phyloP scores from a whole-genome alignment of 495 filamentous ascomycete species.

The Halenospora varia region DNA sequence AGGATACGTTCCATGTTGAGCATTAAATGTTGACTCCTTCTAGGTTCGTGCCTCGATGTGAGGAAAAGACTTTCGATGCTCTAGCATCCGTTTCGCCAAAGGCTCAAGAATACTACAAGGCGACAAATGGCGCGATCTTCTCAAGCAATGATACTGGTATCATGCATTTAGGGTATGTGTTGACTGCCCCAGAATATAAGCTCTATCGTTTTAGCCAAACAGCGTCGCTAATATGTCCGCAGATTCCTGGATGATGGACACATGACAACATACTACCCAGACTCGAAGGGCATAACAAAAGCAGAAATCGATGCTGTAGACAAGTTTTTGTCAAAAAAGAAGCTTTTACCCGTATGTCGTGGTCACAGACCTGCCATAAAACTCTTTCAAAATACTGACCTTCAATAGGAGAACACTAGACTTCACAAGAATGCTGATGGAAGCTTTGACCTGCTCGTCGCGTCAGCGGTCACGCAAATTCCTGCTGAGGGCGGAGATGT shows the following conservation, averaged over 20 bases:
- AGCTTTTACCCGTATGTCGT: conserved; percentile 42
- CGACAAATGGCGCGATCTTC: conserved; percentile 71
- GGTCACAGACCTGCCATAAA: too few relatives aligned
- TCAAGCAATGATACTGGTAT: conserved; percentile 58
- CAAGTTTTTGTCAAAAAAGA: conserved; percentile 70
- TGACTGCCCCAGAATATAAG: too few relatives aligned
- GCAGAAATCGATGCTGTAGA: conserved; percentile 72
- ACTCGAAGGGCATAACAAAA: conserved; percentile 80
- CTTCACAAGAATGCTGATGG: conserved; percentile 68
- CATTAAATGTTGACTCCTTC: conserved; percentile 87
- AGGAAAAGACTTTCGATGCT: conserved; percentile 60
- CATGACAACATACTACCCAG: conserved; percentile 89
- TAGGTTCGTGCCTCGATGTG: conserved; percentile 88
- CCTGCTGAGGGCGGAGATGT: conserved; percentile 63
- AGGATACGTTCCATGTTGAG: too few relatives aligned
- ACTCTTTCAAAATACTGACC: too few relatives aligned
- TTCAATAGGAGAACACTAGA: conserved; percentile 76
- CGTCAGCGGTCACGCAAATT: conserved; percentile 53
- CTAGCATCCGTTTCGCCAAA: conserved; percentile 61
- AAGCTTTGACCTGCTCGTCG: conserved; percentile 79
- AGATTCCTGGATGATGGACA: conserved; percentile 76
- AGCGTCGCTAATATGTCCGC: too few relatives aligned
- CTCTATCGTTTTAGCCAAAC: too few relatives aligned
- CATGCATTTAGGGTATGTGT: conserved; percentile 87
- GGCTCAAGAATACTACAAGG: conserved; percentile 61